Evolutionary conservation across 345 rosid species (phyloP).

Genomic region (Citrus trifoliata): DNA sequence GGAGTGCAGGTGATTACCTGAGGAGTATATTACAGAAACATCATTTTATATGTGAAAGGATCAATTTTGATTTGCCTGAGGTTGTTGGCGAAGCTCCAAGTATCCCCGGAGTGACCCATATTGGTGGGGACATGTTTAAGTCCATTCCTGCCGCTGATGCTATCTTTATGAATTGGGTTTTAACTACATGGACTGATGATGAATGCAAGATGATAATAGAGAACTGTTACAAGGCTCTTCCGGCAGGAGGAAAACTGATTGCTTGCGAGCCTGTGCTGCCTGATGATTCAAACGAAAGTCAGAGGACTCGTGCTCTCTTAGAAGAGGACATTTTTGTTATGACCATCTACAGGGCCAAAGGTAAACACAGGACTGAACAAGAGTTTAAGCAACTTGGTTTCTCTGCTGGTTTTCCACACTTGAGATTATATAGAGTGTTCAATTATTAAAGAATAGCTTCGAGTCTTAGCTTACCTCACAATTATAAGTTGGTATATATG

Average conservation of each 20-base stretch:
- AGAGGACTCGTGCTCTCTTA: constrained; percentile 71
- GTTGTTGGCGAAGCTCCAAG: constrained; percentile 74
- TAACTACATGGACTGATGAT: constrained; percentile 73
- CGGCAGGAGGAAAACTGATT: constrained; percentile 69
- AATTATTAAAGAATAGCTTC: too few species aligned
- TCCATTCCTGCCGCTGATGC: constrained; percentile 65
- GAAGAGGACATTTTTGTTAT: constrained; percentile 80
- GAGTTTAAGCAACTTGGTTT: constrained; percentile 65
- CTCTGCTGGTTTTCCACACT: constrained; percentile 57
- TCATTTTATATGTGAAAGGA: constrained; percentile 45
- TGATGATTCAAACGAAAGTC: constrained; percentile 57
- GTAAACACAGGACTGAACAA: constrained; percentile 74
- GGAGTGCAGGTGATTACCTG: constrained; percentile 91
- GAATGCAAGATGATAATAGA: constrained; percentile 80
- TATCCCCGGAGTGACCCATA: constrained; percentile 59
- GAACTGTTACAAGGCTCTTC: constrained; percentile 79
- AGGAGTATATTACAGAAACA: constrained; percentile 61
- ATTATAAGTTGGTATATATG: too few species aligned
- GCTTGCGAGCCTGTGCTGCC: constrained; percentile 87
- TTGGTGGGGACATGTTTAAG: constrained; percentile 70
- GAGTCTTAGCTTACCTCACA: too few species aligned
- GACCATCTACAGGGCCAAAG: constrained; percentile 78
- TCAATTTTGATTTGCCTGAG: constrained; percentile 86
- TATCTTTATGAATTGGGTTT: constrained; percentile 87
- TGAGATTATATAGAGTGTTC: constrained; percentile 8